phyloP scores from a whole-genome alignment of 768 basidiomycete genomes.

The Boletus edulis region DNA sequence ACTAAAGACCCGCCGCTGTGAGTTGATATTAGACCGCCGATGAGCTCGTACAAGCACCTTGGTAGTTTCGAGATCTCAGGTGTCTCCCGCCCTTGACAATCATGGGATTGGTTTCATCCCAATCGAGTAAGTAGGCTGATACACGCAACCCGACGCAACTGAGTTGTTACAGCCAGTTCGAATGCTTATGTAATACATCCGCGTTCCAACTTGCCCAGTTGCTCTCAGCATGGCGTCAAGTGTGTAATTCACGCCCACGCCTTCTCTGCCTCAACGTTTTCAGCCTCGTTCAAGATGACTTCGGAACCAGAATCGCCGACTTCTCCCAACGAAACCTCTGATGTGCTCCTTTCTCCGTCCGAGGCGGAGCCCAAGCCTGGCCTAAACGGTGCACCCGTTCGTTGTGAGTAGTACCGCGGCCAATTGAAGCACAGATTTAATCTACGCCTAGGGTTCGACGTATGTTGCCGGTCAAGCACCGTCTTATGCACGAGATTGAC shows the following conservation, averaged over 20 bases:
- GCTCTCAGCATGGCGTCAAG: neutral
- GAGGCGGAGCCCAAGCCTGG: conserved; percentile 73
- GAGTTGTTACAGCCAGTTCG: neutral
- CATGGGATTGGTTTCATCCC: conserved; percentile 7
- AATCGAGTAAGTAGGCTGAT: neutral
- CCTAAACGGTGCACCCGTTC: conserved; percentile 69
- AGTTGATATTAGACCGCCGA: neutral
- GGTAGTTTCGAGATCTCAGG: neutral
- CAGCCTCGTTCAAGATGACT: conserved; percentile 11
- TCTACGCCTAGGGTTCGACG: conserved; percentile 70
- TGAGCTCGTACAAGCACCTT: neutral
- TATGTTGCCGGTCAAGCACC: conserved; percentile 41
- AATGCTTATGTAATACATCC: conserved; percentile 10
- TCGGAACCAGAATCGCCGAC: conserved; percentile 28
- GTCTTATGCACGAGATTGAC: conserved; percentile 18
- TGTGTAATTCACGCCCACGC: neutral
- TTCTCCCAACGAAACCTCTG: conserved; percentile 63
- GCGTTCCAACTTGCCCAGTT: neutral
- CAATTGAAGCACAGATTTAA: conserved; percentile 4
- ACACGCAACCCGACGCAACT: conserved; percentile 4
- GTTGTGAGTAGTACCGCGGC: conserved; percentile 55
- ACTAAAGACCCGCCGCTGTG: too few species aligned
- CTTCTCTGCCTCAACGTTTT: neutral
- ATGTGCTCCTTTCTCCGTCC: conserved; percentile 43
- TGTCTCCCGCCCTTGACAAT: neutral